These are phyloP conservation scores for Hansenula sp. DNA, from an alignment of 1,139 yeast species.

Conservation along the genomic window DNA sequence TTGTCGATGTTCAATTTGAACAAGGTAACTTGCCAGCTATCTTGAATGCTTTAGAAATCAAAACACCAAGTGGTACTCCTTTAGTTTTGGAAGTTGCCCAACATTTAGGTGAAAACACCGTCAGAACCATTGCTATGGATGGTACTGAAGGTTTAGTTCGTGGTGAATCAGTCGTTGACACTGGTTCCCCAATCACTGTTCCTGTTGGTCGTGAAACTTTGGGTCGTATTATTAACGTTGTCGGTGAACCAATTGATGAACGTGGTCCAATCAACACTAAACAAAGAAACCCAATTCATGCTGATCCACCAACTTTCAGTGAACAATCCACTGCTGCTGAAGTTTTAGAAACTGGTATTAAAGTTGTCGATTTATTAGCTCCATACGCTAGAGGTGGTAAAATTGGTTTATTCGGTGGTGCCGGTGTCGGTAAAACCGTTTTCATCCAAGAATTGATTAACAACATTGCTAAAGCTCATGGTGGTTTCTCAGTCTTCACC, in stretches of 20 bases:
- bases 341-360: conserved; percentile 98
- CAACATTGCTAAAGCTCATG: conserved; percentile 99
- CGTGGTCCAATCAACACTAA: conserved; percentile 96
- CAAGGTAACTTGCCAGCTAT: conserved; percentile 97
- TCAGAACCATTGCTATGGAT: conserved; percentile 99
- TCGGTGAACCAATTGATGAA: conserved; percentile 99
- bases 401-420: conserved; percentile 99
- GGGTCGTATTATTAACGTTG: conserved; percentile 97
- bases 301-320: conserved; percentile 93
- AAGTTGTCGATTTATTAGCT: conserved; percentile 98
- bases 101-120: conserved; percentile 99
- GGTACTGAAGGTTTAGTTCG: conserved; percentile 99
- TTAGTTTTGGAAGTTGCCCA: conserved; percentile 98
- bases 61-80: conserved; percentile 54
- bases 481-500: conserved; percentile 99
- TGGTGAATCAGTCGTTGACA: conserved; percentile 88
- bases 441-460: conserved; percentile 99
- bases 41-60: conserved; percentile 92
- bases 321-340: conserved; percentile 98
- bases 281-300: conserved; percentile 95
- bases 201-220: conserved; percentile 99
- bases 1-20: conserved; percentile 98
- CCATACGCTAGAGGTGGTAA: conserved; percentile 99
- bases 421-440: conserved; percentile 99
- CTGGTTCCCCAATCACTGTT: conserved; percentile 97